Conservation (phyloP, 2,329 filamentous ascomycete species). For the Penicillium sp. region DNA sequence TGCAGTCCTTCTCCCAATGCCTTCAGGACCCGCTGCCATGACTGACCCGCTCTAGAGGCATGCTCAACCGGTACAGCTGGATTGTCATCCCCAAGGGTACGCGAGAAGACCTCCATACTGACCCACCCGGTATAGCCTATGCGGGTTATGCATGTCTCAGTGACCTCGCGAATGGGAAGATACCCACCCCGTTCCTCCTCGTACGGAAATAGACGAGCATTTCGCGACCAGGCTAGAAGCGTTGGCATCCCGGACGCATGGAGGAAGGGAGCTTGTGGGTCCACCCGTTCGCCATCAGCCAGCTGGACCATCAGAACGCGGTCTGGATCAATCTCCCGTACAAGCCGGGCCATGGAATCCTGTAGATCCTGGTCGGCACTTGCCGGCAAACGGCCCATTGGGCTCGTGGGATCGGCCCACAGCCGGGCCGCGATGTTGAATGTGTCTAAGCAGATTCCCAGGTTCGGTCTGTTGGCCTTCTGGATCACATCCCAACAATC, state of each 20-base stretch:
- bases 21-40: slow-evolving; percentile 19
- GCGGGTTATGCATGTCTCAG: slow-evolving; percentile 59
- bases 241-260: slow-evolving; percentile 59
- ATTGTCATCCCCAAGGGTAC: slow-evolving; percentile 54
- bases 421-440: slow-evolving; percentile 74
- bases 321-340: slow-evolving; percentile 56
- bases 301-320: slow-evolving; percentile 76
- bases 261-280: slow-evolving; percentile 54
- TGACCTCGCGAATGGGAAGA: slow-evolving; percentile 63
- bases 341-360: slow-evolving; percentile 57
- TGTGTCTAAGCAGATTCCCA: slow-evolving; percentile 74
- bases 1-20: slow-evolving; percentile 4
- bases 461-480: slow-evolving; percentile 66
- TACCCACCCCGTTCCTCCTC: slow-evolving; percentile 63
- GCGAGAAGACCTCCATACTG: slow-evolving; percentile 69
- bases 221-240: slow-evolving; percentile 75
- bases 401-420: slow-evolving; percentile 65
- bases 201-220: slow-evolving; percentile 69
- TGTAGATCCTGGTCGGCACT: slow-evolving; percentile 58
- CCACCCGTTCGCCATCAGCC: slow-evolving; percentile 68
- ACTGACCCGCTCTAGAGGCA: slow-evolving; percentile 47
- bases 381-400: slow-evolving; percentile 49
- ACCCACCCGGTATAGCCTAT: slow-evolving; percentile 69
- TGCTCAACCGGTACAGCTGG: slow-evolving; percentile 57
- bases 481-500: slow-evolving; percentile 68